Base-by-base conservation (phyloP, 495 filamentous ascomycete genomes). In the Acidiella bohemica region DNA sequence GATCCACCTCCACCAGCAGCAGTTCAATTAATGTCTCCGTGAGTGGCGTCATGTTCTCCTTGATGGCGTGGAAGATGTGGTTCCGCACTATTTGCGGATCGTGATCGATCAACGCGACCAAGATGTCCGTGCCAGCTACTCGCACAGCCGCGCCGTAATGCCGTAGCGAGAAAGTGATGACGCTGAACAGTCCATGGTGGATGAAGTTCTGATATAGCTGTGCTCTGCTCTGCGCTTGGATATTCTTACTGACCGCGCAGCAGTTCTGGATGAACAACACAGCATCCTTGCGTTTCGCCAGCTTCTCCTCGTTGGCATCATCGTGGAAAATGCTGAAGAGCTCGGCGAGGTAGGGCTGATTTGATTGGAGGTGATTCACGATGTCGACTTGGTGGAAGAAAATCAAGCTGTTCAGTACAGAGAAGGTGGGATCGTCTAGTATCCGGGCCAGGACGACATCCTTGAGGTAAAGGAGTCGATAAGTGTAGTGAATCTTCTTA, bases 311-410 rank as follows among this genome's bases (percentile, higher is more conserved):
- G 18, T 39, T 42, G 20, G 22, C 10, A 7, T 30, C 20, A 1
- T 73, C 65, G 39, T 72, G 68, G 55, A 97, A 94, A 50, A 96
- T 84, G 27, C 68, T 69, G 60, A 96, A 97, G n/a, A 96, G 66
- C 47, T 96, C 82, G 48, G 75, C 78, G 16, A 96, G 64, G 58
- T 92, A 94, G 7, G 61, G 59, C 8, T 62, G 67, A 50, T 88
- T 93, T 12, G 65, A 65, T 58, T 95, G 87, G 18, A 97, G 70
- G 61, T 95, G 83, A 51, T 84, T 80, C 32, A 96, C 79, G 54
- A 97, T 95, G 53, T 97, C 90, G 48, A 96, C 87, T 64, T 97
- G 90, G 59, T 95, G 86, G 70, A 87, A 97, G 66, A 94, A 97
- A 42, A 97, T 97, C 54, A 96, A 70, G 31, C 85, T 93, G 65